Evolutionary conservation across 345 rosid genomes (phyloP), one percentile per base, ranked within the genome.

Genomic region (Populus simonii): DNA sequence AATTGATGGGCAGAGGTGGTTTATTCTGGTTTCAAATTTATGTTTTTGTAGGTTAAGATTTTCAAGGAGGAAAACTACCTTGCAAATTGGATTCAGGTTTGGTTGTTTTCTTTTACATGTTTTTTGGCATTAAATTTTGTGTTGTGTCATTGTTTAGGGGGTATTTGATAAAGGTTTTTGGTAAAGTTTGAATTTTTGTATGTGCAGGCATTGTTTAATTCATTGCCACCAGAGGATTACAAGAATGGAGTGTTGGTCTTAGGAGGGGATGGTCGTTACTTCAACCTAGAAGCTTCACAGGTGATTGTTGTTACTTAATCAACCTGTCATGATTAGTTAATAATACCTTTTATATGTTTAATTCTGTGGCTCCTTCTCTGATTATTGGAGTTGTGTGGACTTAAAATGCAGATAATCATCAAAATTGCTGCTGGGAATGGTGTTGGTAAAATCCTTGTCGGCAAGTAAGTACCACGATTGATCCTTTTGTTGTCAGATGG

Each of bases 361-460:
- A 12, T 62, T 13, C 71, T 69, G 23, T 20, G 43, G 12, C 71
- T 63, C 22, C 10, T 61, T 65, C 79, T 49, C 49, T 76, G 36
- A 31, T 39, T 57, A 68, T 36, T 38, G 22, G 47, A 43, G 5
- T 76, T 31, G 9, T 76, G 27, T 79, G 70, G 41, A 77, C 86
- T 82, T 55, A 62, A 77, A 78, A 68, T 84, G 75, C 92, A 96
- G 98, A 90, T 87, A 68, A 92, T 93, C 20, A 93, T 92, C 78
- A 93, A 93, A 89, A 91, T 96, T 83, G 99, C 98, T 3, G 98
- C 94, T 2, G 99, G 97, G 74, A 96, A 96, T 85, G 97, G 94
- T 70, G 96, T 89, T 69, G 96, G 91, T 49, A 85, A 89, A 77
- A 92, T 93, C 72, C 78, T 92, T 76, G 98, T 96, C 75, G 97